phyloP scores from a whole-genome alignment of 257 asterid species.

The Osmanthus fragrans region DNA sequence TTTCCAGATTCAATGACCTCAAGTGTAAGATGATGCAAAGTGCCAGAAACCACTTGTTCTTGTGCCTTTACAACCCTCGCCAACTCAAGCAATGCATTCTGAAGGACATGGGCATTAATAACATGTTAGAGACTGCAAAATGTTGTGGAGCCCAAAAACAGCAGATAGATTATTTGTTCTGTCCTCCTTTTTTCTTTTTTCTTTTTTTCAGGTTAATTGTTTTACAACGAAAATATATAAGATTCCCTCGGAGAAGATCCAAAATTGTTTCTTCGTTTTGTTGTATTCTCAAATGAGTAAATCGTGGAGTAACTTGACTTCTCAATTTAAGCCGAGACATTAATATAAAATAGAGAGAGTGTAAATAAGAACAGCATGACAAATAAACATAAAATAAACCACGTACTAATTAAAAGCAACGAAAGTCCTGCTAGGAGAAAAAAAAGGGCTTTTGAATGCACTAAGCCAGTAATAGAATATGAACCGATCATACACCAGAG shows the following conservation, averaged over 20 bases:
- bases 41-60: constrained; percentile 84
- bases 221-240: not conserved
- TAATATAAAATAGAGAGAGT: not conserved
- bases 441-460: not conserved
- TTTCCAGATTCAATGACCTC: constrained; percentile 80
- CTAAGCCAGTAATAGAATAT: not conserved
- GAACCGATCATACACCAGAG: not conserved
- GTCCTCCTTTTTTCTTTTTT: not conserved
- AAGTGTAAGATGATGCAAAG: constrained; percentile 73
- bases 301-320: not conserved
- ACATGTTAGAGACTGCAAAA: not conserved
- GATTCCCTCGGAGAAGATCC: not conserved
- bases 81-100: constrained; percentile 74
- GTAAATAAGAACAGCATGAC: not conserved
- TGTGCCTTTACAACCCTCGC: constrained; percentile 75
- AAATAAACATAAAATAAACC: not conserved
- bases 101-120: constrained; percentile 5
- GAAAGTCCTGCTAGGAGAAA: not conserved
- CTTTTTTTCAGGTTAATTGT: not conserved
- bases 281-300: not conserved
- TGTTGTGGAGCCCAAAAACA: not conserved
- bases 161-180: not conserved
- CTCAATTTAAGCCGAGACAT: not conserved
- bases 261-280: not conserved
- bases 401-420: not conserved